Evolutionary conservation across 768 basidiomycete species (phyloP), one percentile per base, ranked within the genome.

Genomic region (Austroboletus festivus): DNA sequence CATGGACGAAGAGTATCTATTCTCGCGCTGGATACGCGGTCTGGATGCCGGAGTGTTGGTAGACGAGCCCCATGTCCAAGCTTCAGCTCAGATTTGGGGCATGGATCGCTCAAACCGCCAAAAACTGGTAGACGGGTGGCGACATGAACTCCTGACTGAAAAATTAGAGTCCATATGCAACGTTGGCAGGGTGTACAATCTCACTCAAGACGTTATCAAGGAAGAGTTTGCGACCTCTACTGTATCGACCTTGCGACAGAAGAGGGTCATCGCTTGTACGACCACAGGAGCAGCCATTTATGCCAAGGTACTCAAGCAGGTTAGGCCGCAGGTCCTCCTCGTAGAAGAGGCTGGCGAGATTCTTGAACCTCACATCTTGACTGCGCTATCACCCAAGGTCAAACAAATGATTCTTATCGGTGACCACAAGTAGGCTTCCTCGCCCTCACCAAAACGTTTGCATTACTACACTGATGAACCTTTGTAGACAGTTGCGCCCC

Each of bases 291-390:
- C 85, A 0, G 85, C 85, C 0, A 86, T 80, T 59, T 84, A 82
- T 53, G 63, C 67, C 0, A 63, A 69, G 4, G 68, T 68, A 28
- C 74, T 87, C 19, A 73, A 71, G 5, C 71, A 68, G 0, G 75
- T 71, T 8, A 60, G 65, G 3, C 80, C 82, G 0, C 69, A 75
- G 12, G 73, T 86, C 0, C 62, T 87, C 5, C 66, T 87, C 1
- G 82, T 86, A 1, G 85, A 87, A 59, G 85, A 87, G 62, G 85
- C 85, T 0, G 85, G 85, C 5, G 85, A 87, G 55, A 86, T 86
- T 30, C 56, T 87, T 13, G 83, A 86, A 60, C 81, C 80, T 48
- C 85, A 87, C 53, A 65, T 85, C 22, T 51, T 87, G 40, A 84
- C 83, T 0, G 77, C 85, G 0, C 60, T 86, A n/a, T 73, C 76